Evolutionary conservation across 257 asterid species (phyloP), one percentile per base, ranked within the genome.

Genomic region (Scutellaria barbata): DNA sequence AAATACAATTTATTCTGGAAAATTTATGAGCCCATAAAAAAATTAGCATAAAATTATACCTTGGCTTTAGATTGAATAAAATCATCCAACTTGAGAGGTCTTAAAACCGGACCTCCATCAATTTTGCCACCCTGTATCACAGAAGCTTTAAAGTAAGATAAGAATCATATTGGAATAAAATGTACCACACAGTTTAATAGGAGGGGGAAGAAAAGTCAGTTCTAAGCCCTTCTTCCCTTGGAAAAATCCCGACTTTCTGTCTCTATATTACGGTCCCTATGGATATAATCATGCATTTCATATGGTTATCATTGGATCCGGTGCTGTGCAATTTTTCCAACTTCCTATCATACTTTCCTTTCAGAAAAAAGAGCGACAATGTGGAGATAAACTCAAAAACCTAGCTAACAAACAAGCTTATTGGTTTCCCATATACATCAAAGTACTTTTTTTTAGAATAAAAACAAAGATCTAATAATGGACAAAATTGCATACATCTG

Each of bases 71-170:
- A 77, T 63, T 85, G 88, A 68, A 84, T 73, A 51, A 94, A 94
- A 82, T 94, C 99, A 2, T 89, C 92, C 76, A 94, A 61, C 71
- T 74, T 83, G 69, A 91, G 96, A 0, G 92, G 86, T 76, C 99
- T 71, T 48, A 86, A 74, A 17, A 56, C 54, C 30, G 91, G 84
- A 61, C 76, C 64, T 37, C 72, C 85, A 30, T 73, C 87, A 37
- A 61, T n/a, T 66, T 54, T 74, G 42, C 58, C 80, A 55, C 85
- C 92, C 99, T 89, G 82, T 54, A 76, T 7, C 17, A 12, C 13
- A 66, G 17, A 77, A 35, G 61, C 55, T 20, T 64, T 67, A 47
- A 50, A 68, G 47, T 39, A 60, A 63, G 33, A 64, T 41, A 35
- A 30, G 3, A 8, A 52, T 40, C 66, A 41, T 37, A 43, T 42